Percentiles rank a stretch among this genome's conserved stretches.
Conservation (phyloP, 257 asterid genomes). For the Nicotiana tabacum region DNA sequence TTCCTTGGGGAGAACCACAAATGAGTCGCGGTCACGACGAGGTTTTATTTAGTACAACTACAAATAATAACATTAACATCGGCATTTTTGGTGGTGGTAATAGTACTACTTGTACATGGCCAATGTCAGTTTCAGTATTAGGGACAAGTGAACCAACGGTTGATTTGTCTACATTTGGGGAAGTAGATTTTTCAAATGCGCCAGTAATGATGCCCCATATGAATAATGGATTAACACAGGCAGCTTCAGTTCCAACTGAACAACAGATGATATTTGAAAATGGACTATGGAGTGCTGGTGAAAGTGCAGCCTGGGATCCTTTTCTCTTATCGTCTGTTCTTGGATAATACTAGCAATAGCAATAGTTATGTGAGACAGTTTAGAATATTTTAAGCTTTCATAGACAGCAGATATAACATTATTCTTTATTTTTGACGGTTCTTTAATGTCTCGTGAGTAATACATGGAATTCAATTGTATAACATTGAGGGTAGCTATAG, state of each 20-base stretch:
- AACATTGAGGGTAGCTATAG: too few relatives aligned
- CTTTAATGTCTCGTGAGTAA: not conserved
- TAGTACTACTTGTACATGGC: constrained; percentile 30
- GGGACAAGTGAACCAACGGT: constrained; percentile 9
- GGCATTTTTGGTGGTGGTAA: not conserved
- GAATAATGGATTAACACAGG: constrained; percentile 25
- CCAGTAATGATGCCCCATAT: constrained; percentile 8
- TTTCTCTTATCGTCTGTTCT: constrained; percentile 50
- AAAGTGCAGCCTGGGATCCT: constrained; percentile 50
- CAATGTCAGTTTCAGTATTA: constrained; percentile 11
- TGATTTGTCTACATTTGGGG: constrained; percentile 9
- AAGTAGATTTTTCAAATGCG: constrained; percentile 28
- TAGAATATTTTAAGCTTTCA: not conserved
- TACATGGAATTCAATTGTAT: too few relatives aligned
- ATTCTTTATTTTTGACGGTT: constrained; percentile 15
- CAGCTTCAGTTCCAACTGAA: constrained; percentile 26
- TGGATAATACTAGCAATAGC: constrained; percentile 13
- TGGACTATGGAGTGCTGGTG: constrained; percentile 35
- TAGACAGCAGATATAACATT: not conserved
- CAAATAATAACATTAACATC: not conserved
- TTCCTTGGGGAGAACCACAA: constrained; percentile 23
- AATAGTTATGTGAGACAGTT: not conserved
- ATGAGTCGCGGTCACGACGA: constrained; percentile 28
- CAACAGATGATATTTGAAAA: constrained; percentile 41
- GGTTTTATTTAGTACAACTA: constrained; percentile 8